Base-by-base conservation (phyloP, 768 basidiomycete genomes). In the Lepiota brunneoincarnata region DNA sequence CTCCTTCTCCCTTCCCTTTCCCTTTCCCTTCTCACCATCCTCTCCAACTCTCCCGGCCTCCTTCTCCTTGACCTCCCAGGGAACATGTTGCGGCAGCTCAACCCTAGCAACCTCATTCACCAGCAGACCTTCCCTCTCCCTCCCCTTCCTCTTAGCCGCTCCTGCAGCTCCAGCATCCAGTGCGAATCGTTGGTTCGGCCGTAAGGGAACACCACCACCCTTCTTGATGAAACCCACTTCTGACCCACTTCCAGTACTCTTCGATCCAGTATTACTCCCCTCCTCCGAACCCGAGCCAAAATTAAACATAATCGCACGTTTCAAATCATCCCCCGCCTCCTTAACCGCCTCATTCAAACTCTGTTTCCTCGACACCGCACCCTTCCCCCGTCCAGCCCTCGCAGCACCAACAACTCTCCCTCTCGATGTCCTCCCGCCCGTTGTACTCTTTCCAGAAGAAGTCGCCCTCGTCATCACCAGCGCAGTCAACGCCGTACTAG, bases 21-120 rank as follows among this genome's bases (percentile, higher is more conserved):
- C 31, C 47, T 57, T 51, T 23, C 51, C 58, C 44, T 53, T 54
- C 46, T 61, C 54, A 55, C 48, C 37, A 44, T 60, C 62, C 41
- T 45, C 42, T 51, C 57, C 37, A 49, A 31, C 57, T 34, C 31
- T 56, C 58, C 48, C 51, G 52, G 23, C 42, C 46, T 41, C 35
- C 51, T 55, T 58, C 34, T 24, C 11, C 52, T 35, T 49, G 17
- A 39, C 43, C 49, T 50, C 38, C 41, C 28, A 5, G 49, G 41
- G 51, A 26, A 24, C 24, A 15, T 37, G 36, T 18, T 38, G 36
- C 20, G 35, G 20, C 42, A 24, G 24, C 17, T 39, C 47, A 11
- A 44, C 51, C 24, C 57, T 58, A 44, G 56, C 61, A 21, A 39
- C 47, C 31, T 21, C 23, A 24, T 9, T 17, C 39, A 24, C 23